Evolutionary conservation across 2,329 filamentous ascomycete genomes (phyloP).

Genomic region (Helotiales sp.): DNA sequence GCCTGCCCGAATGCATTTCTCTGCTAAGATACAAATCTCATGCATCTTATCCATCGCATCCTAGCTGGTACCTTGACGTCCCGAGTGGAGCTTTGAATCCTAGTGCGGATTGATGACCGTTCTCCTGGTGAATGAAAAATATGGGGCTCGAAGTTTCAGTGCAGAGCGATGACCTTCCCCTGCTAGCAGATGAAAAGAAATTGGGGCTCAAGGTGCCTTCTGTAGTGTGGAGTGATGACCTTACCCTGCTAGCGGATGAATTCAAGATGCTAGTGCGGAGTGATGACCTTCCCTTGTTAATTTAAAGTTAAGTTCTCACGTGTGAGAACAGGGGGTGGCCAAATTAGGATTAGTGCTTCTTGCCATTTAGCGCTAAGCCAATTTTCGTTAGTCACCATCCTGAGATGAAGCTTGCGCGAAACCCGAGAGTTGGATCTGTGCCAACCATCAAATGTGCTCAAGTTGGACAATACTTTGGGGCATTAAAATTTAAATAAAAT

Average conservation of each 20-base stretch:
- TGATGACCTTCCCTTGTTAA: neutral
- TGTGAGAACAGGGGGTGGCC: neutral
- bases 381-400: neutral
- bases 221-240: too few species aligned
- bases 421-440: too few species aligned
- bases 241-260: too few species aligned
- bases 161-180: neutral
- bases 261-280: too few species aligned
- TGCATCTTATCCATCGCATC: neutral
- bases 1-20: neutral
- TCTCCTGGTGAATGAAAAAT: neutral
- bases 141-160: neutral
- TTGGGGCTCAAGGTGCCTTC: too few species aligned
- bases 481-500: neutral
- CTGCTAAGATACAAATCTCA: neutral
- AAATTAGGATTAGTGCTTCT: neutral
- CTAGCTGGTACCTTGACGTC: neutral
- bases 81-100: neutral
- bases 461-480: neutral
- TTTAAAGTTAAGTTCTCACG: too few species aligned
- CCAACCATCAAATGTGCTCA: neutral
- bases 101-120: neutral
- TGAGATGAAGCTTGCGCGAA: too few species aligned
- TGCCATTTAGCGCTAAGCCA: neutral
- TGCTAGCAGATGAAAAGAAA: too few species aligned